These are phyloP conservation scores for Silene coronaria DNA, from an alignment of 179 eudicot species.

Conservation along the genomic window DNA sequence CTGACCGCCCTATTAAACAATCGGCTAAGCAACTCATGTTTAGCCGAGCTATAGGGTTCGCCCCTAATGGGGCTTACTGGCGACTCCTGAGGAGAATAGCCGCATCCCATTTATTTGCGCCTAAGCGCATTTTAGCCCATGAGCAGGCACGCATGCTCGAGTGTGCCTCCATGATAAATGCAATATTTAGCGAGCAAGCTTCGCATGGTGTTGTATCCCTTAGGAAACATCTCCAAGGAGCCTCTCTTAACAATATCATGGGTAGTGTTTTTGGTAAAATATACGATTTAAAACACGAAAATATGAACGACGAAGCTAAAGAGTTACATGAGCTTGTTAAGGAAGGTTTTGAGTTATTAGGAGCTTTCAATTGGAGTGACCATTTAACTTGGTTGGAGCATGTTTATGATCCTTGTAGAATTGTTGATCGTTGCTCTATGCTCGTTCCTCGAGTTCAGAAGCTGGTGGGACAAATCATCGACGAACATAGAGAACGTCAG, in stretches of 20 bases:
- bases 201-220: slow-evolving; percentile 29
- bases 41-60: slow-evolving; percentile 62
- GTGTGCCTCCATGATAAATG: slow-evolving; percentile 35
- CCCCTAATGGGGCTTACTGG: slow-evolving; percentile 56
- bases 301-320: slow-evolving; percentile 20
- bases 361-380: slow-evolving; percentile 60
- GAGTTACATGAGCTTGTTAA: slow-evolving; percentile 44
- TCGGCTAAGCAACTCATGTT: slow-evolving; percentile 60
- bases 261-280: slow-evolving; percentile 45
- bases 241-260: slow-evolving; percentile 53
- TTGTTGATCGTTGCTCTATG: slow-evolving; percentile 34
- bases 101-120: slow-evolving; percentile 49
- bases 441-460: slow-evolving; percentile 45
- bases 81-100: slow-evolving; percentile 49
- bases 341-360: slow-evolving; percentile 61
- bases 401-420: slow-evolving; percentile 40
- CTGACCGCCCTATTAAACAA: slow-evolving; percentile 50
- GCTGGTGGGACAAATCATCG: slow-evolving; percentile 34
- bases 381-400: slow-evolving; percentile 48
- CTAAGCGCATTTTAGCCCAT: slow-evolving; percentile 40
- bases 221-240: slow-evolving; percentile 47
- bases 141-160: slow-evolving; percentile 36
- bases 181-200: slow-evolving; percentile 31
- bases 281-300: slow-evolving; percentile 24
- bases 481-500: slow-evolving; percentile 27